These are phyloP conservation scores for Trichoderma breve DNA, from an alignment of 2,329 filamentous ascomycete genomes.

Conservation along the genomic window DNA sequence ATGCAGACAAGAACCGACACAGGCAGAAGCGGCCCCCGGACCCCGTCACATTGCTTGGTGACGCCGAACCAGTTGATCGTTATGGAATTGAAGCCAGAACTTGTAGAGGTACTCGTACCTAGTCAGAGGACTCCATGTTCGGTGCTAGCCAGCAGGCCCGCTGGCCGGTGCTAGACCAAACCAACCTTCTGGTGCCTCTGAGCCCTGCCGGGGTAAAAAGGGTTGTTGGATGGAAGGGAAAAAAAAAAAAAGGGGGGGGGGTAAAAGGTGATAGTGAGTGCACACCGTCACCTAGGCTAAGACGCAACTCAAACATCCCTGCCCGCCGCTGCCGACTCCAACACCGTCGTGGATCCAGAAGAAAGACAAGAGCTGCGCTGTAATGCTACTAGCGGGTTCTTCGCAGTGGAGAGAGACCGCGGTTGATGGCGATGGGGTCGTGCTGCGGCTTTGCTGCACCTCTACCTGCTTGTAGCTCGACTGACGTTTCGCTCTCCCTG, in stretches of 20 bases:
- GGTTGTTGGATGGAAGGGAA: not conserved
- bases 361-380: conserved; percentile 16
- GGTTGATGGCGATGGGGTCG: conserved; percentile 14
- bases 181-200: conserved; percentile 18
- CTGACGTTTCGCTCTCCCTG: conserved; percentile 19
- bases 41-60: not conserved
- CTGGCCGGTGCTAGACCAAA: not conserved
- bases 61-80: not conserved
- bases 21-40: not conserved
- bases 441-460: conserved; percentile 15
- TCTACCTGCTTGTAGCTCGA: conserved; percentile 11
- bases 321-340: conserved; percentile 12
- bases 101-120: not conserved
- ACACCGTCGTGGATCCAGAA: conserved; percentile 5
- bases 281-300: conserved; percentile 16
- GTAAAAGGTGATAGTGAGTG: not conserved
- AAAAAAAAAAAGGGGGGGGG: not conserved
- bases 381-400: conserved; percentile 12
- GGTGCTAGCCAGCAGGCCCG: not conserved
- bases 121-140: not conserved
- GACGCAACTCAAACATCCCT: conserved; percentile 17
- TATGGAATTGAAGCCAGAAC: not conserved
- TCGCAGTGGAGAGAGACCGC: conserved; percentile 14
- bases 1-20: not conserved
- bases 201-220: conserved; percentile 10